Conservation (phyloP, 805 yeast genomes). For the Teunomyces lycoperdinae region DNA sequence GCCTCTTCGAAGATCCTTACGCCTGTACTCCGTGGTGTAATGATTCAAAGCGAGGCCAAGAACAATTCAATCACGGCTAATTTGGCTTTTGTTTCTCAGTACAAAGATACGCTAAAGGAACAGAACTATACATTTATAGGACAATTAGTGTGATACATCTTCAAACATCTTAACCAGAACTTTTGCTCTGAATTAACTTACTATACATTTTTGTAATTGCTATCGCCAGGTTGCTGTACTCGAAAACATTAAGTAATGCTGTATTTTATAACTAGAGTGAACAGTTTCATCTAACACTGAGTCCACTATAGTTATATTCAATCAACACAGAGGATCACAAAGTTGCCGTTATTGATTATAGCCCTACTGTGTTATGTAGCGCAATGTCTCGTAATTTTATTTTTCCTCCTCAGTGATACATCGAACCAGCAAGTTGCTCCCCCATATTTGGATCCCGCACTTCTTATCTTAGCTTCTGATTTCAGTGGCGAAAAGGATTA, state of each 20-base stretch:
- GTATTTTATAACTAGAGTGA: background rate
- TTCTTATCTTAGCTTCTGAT: background rate
- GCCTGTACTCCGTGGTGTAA: slow-evolving; percentile 27
- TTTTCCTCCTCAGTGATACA: background rate
- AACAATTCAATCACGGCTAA: slow-evolving; percentile 17
- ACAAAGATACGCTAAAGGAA: slow-evolving; percentile 21
- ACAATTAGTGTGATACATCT: slow-evolving; percentile 33
- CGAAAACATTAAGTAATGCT: no score
- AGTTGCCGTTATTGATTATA: no score
- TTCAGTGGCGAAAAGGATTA: background rate
- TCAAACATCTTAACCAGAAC: background rate
- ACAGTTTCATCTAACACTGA: background rate
- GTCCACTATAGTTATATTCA: no score
- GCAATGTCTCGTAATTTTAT: background rate
- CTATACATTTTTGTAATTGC: no score
- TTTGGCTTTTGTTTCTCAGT: slow-evolving; percentile 15
- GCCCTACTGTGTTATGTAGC: no score
- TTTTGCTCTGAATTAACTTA: background rate
- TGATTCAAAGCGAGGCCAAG: slow-evolving; percentile 37
- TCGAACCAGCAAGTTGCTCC: background rate
- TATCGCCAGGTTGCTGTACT: no score
- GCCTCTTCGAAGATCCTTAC: slow-evolving; percentile 34
- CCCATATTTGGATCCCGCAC: slow-evolving; percentile 1
- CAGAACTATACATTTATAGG: slow-evolving; percentile 24
- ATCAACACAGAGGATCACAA: no score